A percentile compares a stretch with the other conserved stretches of the same genome.
These are phyloP conservation scores for Xerocomus minutiporus DNA, from an alignment of 1,284 basidiomycete genomes.

Conservation along the genomic window DNA sequence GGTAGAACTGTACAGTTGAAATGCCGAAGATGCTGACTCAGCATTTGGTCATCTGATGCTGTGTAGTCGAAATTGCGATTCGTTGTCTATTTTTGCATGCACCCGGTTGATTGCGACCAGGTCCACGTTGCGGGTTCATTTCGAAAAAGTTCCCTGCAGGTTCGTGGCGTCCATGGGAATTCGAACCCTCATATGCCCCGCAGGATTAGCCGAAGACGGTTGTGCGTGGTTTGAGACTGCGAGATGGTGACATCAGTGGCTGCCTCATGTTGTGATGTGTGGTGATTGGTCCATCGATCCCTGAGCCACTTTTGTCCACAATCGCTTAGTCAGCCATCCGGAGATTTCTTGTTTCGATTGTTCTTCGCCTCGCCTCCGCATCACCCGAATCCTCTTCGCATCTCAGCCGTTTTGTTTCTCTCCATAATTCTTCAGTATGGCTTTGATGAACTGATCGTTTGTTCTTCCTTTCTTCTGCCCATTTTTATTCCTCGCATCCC, in stretches of 20 bases:
- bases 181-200: constrained; percentile 14
- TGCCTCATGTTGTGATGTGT: constrained; percentile 5
- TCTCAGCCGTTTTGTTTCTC: neutral
- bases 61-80: constrained; percentile 22
- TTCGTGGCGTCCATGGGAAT: neutral
- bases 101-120: constrained; percentile 2
- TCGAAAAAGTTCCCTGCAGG: neutral
- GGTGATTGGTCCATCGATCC: neutral
- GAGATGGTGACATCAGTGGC: constrained; percentile 5
- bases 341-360: neutral
- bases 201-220: neutral
- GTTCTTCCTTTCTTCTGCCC: neutral
- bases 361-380: constrained; percentile 12
- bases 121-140: neutral
- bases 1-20: constrained; percentile 26
- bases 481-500: neutral
- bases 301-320: neutral
- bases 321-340: constrained; percentile 24
- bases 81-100: constrained; percentile 21
- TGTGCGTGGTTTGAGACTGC: neutral
- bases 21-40: constrained; percentile 2
- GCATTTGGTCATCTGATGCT: constrained; percentile 1
- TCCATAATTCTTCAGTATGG: constrained; percentile 7
- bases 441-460: constrained; percentile 6
- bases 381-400: constrained; percentile 9